phyloP scores from a whole-genome alignment of 768 basidiomycete genomes.

The Pseudohyphozyma bogoriensis region DNA sequence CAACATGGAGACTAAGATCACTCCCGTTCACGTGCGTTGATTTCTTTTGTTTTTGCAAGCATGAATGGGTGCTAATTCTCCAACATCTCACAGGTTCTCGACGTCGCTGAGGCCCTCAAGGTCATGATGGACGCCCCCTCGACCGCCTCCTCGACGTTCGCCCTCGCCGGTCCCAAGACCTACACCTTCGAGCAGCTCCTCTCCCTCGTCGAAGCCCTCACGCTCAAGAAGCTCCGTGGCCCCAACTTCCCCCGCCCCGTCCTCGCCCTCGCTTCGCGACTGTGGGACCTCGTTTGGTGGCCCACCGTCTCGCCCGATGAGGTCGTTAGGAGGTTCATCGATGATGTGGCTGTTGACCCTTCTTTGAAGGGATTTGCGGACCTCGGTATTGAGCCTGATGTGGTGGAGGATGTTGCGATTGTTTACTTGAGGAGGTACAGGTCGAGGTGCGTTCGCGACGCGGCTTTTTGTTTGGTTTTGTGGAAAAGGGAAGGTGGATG shows the following conservation, averaged over 20 bases:
- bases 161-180: conserved; percentile 79
- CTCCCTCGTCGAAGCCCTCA: conserved; percentile 60
- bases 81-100: conserved; percentile 56
- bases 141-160: conserved; percentile 49
- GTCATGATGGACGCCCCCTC: conserved; percentile 56
- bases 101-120: conserved; percentile 87
- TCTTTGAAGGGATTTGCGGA: conserved; percentile 45
- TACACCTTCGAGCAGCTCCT: conserved; percentile 57
- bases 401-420: conserved; percentile 80
- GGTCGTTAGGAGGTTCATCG: conserved; percentile 72
- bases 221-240: conserved; percentile 61
- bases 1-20: conserved; percentile 69
- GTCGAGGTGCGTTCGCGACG: conserved; percentile 10
- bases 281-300: conserved; percentile 71
- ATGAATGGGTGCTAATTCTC: too few relatives aligned
- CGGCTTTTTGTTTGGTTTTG: neutral
- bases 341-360: conserved; percentile 54
- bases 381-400: conserved; percentile 68
- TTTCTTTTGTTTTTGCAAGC: conserved; percentile 4
- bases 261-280: conserved; percentile 54
- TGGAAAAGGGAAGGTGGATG: neutral
- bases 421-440: conserved; percentile 81
- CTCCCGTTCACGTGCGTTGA: conserved; percentile 74
- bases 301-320: conserved; percentile 84
- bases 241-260: conserved; percentile 65